Conservation (phyloP, 2,329 filamentous ascomycete genomes). For the Alternaria dauci region DNA sequence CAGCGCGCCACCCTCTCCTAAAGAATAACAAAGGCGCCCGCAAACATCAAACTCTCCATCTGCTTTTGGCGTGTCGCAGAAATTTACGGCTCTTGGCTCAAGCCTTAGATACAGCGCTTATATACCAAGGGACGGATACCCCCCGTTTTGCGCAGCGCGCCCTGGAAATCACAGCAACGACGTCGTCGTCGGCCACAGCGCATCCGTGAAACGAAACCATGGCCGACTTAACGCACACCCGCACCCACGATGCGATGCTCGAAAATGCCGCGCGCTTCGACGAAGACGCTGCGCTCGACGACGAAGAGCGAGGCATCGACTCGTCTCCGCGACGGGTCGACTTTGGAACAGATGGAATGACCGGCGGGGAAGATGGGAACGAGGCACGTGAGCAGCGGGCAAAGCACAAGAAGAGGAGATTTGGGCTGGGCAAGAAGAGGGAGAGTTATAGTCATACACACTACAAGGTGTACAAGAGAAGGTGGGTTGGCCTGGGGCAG, state of each 20-base stretch:
- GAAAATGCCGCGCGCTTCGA: conserved; percentile 19
- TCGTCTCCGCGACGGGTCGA: background rate
- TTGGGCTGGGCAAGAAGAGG: conserved; percentile 16
- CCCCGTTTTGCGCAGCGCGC: background rate
- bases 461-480: conserved; percentile 75
- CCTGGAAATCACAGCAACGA: background rate
- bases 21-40: background rate
- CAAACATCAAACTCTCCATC: background rate
- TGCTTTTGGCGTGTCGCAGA: background rate
- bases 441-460: conserved; percentile 43
- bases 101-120: background rate
- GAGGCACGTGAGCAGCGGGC: conserved; percentile 1
- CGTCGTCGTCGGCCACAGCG: background rate
- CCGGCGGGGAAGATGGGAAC: background rate
- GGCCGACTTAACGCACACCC: conserved; percentile 25
- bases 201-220: conserved; percentile 17
- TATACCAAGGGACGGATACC: background rate
- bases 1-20: background rate
- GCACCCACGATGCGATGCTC: conserved; percentile 22
- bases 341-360: conserved; percentile 9
- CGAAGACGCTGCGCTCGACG: background rate
- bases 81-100: background rate
- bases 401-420: conserved; percentile 5
- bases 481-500: conserved; percentile 88
- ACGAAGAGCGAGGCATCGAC: conserved; percentile 3